Base-by-base conservation (phyloP, 257 asterid genomes). In the Primulina huaijiensis region DNA sequence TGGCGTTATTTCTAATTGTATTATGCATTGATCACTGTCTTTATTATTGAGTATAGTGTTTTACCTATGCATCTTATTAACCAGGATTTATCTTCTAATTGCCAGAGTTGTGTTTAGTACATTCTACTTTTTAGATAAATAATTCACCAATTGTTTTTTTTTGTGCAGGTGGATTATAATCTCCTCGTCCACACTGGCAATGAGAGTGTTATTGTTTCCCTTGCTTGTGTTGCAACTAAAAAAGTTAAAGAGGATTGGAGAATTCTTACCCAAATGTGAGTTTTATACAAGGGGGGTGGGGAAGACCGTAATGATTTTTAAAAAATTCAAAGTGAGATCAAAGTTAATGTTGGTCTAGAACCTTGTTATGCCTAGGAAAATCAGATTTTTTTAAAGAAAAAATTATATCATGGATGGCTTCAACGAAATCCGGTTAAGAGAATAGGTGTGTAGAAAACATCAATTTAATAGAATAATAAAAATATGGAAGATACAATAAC, bases 191-290 rank as follows among this genome's bases (percentile, higher is more conserved):
- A 64, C 87, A 16, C 61, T 83, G 62, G 78, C 76, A 16, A 53
- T 80, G 60, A 70, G 85, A 72, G 70, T 80, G 17, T 27, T 71
- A 14, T 55, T 83, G 60, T 77, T 83, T 64, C 87, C 87, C 21
- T 62, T 78, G 37, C 58, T 73, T 29, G 72, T 83, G 1, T 55
- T 80, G 70, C 87, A 83, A 75, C 83, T 80, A 55, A 77, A 52
- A 60, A 83, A 80, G 81, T 69, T 83, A 75, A 77, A 70, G 76
- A 77, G 72, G 70, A 83, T 83, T 25, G 75, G 64, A 60, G 85
- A 83, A 70, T 50, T 80, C 56, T 61, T 83, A 16, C 85, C 87
- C 60, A 77, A 77, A 80, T 80, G 87, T 80, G 78, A 80, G 87
- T 52, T 46, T 70, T 72, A 38, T 9, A 38, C 50, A 23, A 23